phyloP scores from a whole-genome alignment of 306 rosid genomes.

The Ormosia semicastrata region DNA sequence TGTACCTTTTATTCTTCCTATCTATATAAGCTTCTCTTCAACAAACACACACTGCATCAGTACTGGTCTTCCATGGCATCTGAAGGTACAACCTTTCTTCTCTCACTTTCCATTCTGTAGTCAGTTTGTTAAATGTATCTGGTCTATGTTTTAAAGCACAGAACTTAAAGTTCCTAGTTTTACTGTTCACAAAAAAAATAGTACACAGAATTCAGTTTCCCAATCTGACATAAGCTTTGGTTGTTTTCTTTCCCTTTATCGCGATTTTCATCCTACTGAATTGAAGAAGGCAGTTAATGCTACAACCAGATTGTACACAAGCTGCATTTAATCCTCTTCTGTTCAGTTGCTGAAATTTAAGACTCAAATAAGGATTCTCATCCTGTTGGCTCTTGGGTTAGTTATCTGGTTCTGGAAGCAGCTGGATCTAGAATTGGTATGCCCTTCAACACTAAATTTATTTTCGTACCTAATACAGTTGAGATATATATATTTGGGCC shows the following conservation, averaged over 20 bases:
- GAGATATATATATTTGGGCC: not conserved
- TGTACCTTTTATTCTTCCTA: slow-evolving; percentile 37
- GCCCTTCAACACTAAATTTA: slow-evolving; percentile 22
- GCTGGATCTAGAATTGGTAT: slow-evolving; percentile 52
- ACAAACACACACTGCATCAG: slow-evolving; percentile 39
- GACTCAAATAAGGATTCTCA: slow-evolving; percentile 10
- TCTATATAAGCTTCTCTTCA: slow-evolving; percentile 54
- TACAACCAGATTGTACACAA: slow-evolving; percentile 33
- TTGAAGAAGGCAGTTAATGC: slow-evolving; percentile 32
- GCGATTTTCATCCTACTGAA: slow-evolving; percentile 44
- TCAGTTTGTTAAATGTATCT: slow-evolving; percentile 22
- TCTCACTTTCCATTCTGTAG: slow-evolving; percentile 19
- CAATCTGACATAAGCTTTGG: slow-evolving; percentile 53
- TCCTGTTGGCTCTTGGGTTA: slow-evolving; percentile 7
- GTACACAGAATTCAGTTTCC: slow-evolving; percentile 39
- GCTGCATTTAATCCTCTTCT: slow-evolving; percentile 27
- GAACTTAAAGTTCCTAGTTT: not conserved
- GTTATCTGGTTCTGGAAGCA: slow-evolving; percentile 20
- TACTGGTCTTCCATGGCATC: slow-evolving; percentile 43
- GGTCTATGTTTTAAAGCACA: slow-evolving; percentile 12
- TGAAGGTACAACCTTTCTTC: slow-evolving; percentile 52
- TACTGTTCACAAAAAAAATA: slow-evolving; percentile 15
- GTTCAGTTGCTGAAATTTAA: slow-evolving; percentile 12
- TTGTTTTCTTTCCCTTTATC: slow-evolving; percentile 38
- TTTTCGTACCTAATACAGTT: not conserved